Base-by-base conservation (phyloP, 1,284 basidiomycete genomes). In the Caloboletus inedulis region DNA sequence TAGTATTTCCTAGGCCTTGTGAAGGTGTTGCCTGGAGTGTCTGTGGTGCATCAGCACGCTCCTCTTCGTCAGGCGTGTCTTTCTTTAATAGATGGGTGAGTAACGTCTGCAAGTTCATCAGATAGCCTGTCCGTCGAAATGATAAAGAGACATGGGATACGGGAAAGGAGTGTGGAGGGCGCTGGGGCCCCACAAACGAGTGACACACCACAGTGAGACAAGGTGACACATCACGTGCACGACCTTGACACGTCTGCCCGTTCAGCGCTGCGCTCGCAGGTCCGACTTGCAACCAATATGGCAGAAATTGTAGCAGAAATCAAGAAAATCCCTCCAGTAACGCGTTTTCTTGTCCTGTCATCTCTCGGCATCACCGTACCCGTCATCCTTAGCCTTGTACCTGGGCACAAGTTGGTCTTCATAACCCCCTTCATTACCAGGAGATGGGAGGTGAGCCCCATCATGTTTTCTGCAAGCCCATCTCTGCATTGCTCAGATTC, bases 301-400 rank as follows among this genome's bases (percentile, higher is more conserved):
- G 56, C 63, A 42, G 69, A 72, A 21, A 63, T 83, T 29, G 21
- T 75, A 1, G 72, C 77, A 33, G 89, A 91, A 73, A 69, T 92
- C 48, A 77, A 75, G 59, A 91, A 92, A 73, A 90, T 95, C 3
- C 92, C 92, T 0, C 87, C 90, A 42, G 87, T 95, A 19, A 94
- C 93, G 3, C 81, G 91, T 30, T 82, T 85, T 54, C 68, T 93
- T 19, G 77, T 84, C 47, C 74, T 72, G 10, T 84, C 87, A 1
- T 81, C 83, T 3, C 64, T 87, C 2, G 79, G 71, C 0, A 72
- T 92, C 35, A 82, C 91, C 0, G 31, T 87, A 0, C 80, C 90
- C 0, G 74, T 79, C 35, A 68, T 89, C 53, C 69, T 88, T 57
- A 70, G 80, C 13, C 53, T 91, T 7, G 63, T 90, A 18, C 72